Percentiles rank a stretch among this genome's conserved stretches.
phyloP scores from a whole-genome alignment of 192 early-diverging fungal species.

The Coemansia sp. region DNA sequence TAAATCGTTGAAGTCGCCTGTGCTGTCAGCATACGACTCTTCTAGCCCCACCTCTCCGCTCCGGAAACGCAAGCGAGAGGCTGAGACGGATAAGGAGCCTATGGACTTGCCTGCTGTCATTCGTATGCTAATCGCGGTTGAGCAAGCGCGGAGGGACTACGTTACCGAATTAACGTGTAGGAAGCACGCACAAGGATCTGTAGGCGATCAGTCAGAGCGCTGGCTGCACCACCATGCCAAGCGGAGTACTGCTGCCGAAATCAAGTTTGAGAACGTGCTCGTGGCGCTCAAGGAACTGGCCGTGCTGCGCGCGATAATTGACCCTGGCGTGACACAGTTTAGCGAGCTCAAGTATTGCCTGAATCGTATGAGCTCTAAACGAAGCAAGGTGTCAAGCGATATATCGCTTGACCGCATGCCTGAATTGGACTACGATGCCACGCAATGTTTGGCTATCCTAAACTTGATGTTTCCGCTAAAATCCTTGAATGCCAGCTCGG shows the following conservation, averaged over 20 bases:
- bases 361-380: neutral
- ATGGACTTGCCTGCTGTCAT: conserved; percentile 28
- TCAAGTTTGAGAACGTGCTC: conserved; percentile 46
- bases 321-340: neutral
- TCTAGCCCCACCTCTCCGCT: neutral
- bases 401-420: neutral
- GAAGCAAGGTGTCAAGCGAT: neutral
- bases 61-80: conserved; percentile 2
- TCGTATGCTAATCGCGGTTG: conserved; percentile 27
- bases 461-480: conserved; percentile 51
- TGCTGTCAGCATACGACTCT: neutral
- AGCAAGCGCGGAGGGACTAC: conserved; percentile 33
- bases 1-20: neutral
- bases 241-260: conserved; percentile 42
- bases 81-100: neutral
- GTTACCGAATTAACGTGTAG: conserved; percentile 15
- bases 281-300: conserved; percentile 49
- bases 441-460: conserved; percentile 30
- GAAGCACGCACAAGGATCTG: conserved; percentile 23
- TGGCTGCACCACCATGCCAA: conserved; percentile 48
- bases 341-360: conserved; percentile 19
- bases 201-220: conserved; percentile 46
- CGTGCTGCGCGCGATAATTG: conserved; percentile 25
- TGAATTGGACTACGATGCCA: conserved; percentile 8
- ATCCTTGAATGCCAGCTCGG: neutral